A percentile compares a stretch with the other conserved stretches of the same genome.
phyloP scores from a whole-genome alignment of 768 basidiomycete genomes.

The Cystobasidium onofrii region DNA sequence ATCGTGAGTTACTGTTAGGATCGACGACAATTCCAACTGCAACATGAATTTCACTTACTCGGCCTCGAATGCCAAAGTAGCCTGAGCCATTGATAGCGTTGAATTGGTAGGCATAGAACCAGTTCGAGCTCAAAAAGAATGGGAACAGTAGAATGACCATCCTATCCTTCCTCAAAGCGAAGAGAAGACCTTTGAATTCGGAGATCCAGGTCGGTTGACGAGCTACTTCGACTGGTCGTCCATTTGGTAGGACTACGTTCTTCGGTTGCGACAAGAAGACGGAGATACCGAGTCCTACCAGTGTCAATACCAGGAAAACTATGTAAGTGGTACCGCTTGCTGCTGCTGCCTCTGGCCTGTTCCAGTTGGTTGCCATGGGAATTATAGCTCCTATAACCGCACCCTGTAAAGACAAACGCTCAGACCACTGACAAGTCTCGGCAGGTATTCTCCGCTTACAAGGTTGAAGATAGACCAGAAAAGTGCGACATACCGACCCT shows the following conservation, averaged over 20 bases:
- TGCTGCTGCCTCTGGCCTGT: not conserved
- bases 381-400: slow-evolving; percentile 25
- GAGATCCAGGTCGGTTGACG: slow-evolving; percentile 32
- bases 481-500: slow-evolving; percentile 33
- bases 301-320: slow-evolving; percentile 34
- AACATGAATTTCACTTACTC: not conserved
- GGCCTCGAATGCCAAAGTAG: slow-evolving; percentile 24
- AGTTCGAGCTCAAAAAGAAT: slow-evolving; percentile 32
- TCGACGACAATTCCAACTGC: no score
- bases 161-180: slow-evolving; percentile 27
- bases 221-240: slow-evolving; percentile 3
- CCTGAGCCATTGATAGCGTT: slow-evolving; percentile 21
- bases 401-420: not conserved
- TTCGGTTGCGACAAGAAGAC: slow-evolving; percentile 24
- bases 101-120: slow-evolving; percentile 32
- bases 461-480: slow-evolving; percentile 37
- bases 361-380: slow-evolving; percentile 11
- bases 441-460: slow-evolving; percentile 9
- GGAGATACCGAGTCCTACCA: slow-evolving; percentile 28
- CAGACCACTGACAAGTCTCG: not conserved
- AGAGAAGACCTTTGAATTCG: slow-evolving; percentile 32
- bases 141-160: slow-evolving; percentile 34
- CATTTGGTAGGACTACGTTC: slow-evolving; percentile 28
- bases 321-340: slow-evolving; percentile 28
- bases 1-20: no score